These are phyloP conservation scores for Ophiostoma pallidulum DNA, from an alignment of 2,329 filamentous ascomycete genomes.

Conservation along the genomic window DNA sequence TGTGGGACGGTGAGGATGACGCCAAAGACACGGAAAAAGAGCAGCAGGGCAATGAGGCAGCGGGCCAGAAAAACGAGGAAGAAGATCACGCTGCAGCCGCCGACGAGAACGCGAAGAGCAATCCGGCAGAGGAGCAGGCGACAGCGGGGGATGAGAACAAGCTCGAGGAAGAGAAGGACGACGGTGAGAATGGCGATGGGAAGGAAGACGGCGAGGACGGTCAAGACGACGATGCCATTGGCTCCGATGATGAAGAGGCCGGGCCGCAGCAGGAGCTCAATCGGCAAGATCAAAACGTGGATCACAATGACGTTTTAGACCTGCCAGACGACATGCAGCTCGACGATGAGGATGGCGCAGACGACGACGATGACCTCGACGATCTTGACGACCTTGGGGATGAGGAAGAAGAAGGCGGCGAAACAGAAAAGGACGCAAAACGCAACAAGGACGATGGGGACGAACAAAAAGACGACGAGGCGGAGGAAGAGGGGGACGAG, in stretches of 20 bases:
- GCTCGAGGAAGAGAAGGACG: constrained; percentile 26
- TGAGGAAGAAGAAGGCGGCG: constrained; percentile 75
- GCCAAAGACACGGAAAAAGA: constrained; percentile 76
- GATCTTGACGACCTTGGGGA: constrained; percentile 55
- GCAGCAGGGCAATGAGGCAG: constrained; percentile 62
- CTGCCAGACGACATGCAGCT: constrained; percentile 84
- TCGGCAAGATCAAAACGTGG: constrained; percentile 61
- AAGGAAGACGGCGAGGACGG: constrained; percentile 44
- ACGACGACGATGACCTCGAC: constrained; percentile 47
- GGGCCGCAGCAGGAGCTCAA: constrained; percentile 47
- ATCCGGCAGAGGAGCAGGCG: constrained; percentile 50
- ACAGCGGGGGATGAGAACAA: constrained; percentile 29
- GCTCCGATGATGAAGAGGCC: constrained; percentile 48
- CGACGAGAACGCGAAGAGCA: constrained; percentile 53
- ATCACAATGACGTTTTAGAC: constrained; percentile 73
- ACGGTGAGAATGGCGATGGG: constrained; percentile 51
- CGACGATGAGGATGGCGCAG: constrained; percentile 63
- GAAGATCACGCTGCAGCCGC: constrained; percentile 48
- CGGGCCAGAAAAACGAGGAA: constrained; percentile 57
- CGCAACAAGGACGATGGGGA: constrained; percentile 43
- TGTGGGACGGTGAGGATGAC: constrained; percentile 86
- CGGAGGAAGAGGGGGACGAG: constrained; percentile 34
- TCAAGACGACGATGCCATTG: constrained; percentile 54
- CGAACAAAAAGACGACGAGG: constrained; percentile 36
- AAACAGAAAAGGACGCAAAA: constrained; percentile 75